phyloP scores from a whole-genome alignment of 1,139 yeast genomes.

The Blastobotrys malaysiensis region DNA sequence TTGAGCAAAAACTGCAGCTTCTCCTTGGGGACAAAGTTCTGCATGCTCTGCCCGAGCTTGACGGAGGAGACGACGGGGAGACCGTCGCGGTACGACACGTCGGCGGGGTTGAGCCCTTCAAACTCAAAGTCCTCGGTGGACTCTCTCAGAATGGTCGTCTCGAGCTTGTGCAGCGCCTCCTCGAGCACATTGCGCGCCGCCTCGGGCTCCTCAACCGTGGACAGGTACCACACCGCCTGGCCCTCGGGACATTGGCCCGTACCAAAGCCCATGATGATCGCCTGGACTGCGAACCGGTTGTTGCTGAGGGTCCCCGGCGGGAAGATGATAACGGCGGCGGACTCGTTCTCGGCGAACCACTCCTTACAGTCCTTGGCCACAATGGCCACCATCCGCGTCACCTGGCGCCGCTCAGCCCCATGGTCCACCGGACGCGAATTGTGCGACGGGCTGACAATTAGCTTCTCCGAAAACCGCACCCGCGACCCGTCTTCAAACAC shows the following conservation, averaged over 20 bases:
- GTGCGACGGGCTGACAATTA: slow-evolving; percentile 7
- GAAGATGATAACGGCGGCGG: slow-evolving; percentile 82
- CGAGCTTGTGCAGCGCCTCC: slow-evolving; percentile 74
- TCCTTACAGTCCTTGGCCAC: slow-evolving; percentile 84
- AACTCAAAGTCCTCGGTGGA: slow-evolving; percentile 50
- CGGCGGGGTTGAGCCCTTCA: slow-evolving; percentile 52
- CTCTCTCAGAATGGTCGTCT: slow-evolving; percentile 73
- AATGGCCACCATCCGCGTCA: slow-evolving; percentile 72
- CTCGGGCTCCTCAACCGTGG: slow-evolving; percentile 62
- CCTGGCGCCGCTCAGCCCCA: slow-evolving; percentile 38
- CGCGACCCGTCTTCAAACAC: slow-evolving; percentile 70
- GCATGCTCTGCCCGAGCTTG: slow-evolving; percentile 78
- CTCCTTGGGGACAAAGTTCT: slow-evolving; percentile 76
- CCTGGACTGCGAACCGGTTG: slow-evolving; percentile 75
- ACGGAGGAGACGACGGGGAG: slow-evolving; percentile 71
- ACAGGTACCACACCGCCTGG: slow-evolving; percentile 85
- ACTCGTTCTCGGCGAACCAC: slow-evolving; percentile 85
- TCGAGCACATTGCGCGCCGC: slow-evolving; percentile 75
- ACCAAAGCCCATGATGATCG: slow-evolving; percentile 80
- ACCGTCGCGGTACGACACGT: slow-evolving; percentile 54
- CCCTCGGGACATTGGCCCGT: slow-evolving; percentile 87
- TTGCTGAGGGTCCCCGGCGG: slow-evolving; percentile 79
- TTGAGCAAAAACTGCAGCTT: slow-evolving; percentile 73
- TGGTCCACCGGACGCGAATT: neutral
- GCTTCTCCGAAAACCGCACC: slow-evolving; percentile 59